Conservation (phyloP, 495 filamentous ascomycete species). For the Penicillium nucicola region DNA sequence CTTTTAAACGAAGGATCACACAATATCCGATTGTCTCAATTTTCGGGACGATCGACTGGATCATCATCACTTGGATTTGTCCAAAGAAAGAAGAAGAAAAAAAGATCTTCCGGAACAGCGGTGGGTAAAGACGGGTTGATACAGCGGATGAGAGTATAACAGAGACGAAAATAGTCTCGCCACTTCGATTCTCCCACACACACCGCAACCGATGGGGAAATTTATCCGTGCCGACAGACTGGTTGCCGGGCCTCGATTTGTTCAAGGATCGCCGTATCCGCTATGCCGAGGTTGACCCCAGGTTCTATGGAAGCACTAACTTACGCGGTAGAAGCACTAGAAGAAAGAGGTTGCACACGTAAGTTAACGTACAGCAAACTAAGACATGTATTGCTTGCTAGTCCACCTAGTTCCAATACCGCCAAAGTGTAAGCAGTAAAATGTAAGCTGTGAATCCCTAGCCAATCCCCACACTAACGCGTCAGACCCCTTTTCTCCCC, state of each 20-base stretch:
- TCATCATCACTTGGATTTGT: too few relatives aligned
- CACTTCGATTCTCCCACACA: not conserved
- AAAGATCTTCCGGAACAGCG: too few relatives aligned
- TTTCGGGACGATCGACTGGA: too few relatives aligned
- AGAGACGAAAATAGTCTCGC: not conserved
- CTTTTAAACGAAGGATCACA: too few relatives aligned
- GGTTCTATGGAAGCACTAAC: not conserved
- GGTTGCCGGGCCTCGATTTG: slow-evolving; percentile 1
- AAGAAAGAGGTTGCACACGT: not conserved
- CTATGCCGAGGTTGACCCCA: slow-evolving; percentile 6
- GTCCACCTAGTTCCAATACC: not conserved
- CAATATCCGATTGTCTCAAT: too few relatives aligned
- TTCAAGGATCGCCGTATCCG: slow-evolving; percentile 10
- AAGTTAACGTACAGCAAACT: too few relatives aligned
- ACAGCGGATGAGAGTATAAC: too few relatives aligned
- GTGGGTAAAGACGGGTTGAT: too few relatives aligned
- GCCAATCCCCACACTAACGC: slow-evolving; percentile 15
- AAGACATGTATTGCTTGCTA: not conserved
- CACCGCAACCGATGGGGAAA: slow-evolving; percentile 2
- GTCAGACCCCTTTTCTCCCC: slow-evolving; percentile 8
- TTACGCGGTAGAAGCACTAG: not conserved
- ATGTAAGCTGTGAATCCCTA: not conserved
- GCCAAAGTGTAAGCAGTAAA: not conserved
- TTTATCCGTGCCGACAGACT: not conserved
- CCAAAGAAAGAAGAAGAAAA: too few relatives aligned